These are phyloP conservation scores for Aspergillus phoenicis DNA, from an alignment of 2,329 filamentous ascomycete genomes.

Conservation along the genomic window DNA sequence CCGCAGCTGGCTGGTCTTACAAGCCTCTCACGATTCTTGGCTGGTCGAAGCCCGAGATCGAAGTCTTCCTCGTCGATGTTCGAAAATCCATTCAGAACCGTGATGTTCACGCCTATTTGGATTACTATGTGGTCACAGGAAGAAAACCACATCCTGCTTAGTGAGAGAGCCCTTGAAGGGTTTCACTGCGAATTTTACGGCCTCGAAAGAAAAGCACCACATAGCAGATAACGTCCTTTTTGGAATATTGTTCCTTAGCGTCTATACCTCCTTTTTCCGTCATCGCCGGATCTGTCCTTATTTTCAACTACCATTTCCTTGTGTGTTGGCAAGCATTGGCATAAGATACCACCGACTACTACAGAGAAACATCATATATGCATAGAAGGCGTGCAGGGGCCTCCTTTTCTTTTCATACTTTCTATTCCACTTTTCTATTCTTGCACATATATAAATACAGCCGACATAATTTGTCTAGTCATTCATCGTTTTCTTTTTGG, in stretches of 20 bases:
- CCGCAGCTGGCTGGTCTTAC: slow-evolving; percentile 47
- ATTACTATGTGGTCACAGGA: slow-evolving; percentile 43
- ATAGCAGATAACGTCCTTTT: background rate
- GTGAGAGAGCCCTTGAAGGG: slow-evolving; percentile 12
- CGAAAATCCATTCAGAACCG: slow-evolving; percentile 45
- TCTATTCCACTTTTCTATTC: background rate
- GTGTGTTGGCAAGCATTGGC: slow-evolving; percentile 25
- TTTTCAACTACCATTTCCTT: slow-evolving; percentile 10
- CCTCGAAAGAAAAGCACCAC: background rate
- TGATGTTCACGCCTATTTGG: slow-evolving; percentile 45
- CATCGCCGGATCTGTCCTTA: slow-evolving; percentile 8
- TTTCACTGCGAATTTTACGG: background rate
- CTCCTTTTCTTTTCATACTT: background rate
- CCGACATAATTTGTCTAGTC: too few species aligned
- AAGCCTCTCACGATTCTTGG: slow-evolving; percentile 46
- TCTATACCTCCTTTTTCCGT: background rate
- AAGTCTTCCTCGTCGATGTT: slow-evolving; percentile 50
- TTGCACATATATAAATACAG: background rate
- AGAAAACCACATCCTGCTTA: slow-evolving; percentile 35
- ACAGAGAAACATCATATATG: slow-evolving; percentile 22
- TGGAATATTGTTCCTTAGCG: background rate
- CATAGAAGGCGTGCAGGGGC: slow-evolving; percentile 28
- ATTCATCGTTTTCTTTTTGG: too few species aligned
- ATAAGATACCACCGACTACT: slow-evolving; percentile 33
- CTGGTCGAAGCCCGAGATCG: slow-evolving; percentile 50